Conservation (phyloP, 257 asterid species). For the Gynochthodes officinalis region DNA sequence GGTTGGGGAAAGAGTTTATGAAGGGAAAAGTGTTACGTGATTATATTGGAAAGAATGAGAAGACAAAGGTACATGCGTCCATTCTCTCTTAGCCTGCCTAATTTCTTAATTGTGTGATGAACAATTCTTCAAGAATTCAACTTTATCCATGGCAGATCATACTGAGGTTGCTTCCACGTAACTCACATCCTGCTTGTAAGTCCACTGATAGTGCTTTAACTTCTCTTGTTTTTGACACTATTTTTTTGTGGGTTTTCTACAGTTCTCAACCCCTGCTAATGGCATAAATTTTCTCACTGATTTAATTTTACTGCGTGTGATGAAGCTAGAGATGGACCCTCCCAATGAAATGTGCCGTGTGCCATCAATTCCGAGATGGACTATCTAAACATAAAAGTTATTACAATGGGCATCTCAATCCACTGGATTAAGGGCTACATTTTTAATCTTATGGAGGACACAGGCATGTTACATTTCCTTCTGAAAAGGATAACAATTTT, state of each 20-base stretch:
- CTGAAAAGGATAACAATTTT: not conserved
- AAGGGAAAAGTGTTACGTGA: conserved; percentile 25
- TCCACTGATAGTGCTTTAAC: not conserved
- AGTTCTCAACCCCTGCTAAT: not conserved
- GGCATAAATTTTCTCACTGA: not conserved
- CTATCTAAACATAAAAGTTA: not conserved
- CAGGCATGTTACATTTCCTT: not conserved
- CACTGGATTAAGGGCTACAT: not conserved
- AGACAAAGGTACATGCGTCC: conserved; percentile 26
- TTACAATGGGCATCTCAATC: not conserved
- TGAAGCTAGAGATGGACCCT: conserved; percentile 12
- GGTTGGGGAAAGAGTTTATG: conserved; percentile 32
- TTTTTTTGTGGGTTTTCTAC: conserved; percentile 1
- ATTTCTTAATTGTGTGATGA: not conserved
- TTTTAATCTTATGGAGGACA: not conserved
- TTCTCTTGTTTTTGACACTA: not conserved
- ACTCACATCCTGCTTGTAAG: conserved; percentile 12
- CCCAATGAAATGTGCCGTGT: not conserved
- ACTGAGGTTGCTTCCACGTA: conserved; percentile 20
- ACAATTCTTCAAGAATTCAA: not conserved
- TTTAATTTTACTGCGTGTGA: not conserved
- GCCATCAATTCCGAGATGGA: not conserved
- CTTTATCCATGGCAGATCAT: conserved; percentile 20
- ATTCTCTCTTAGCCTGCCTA: not conserved
- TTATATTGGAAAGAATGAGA: conserved; percentile 36